Evolutionary conservation across 805 yeast species (phyloP).

Genomic region (Nakazawaea wickerhamii): DNA sequence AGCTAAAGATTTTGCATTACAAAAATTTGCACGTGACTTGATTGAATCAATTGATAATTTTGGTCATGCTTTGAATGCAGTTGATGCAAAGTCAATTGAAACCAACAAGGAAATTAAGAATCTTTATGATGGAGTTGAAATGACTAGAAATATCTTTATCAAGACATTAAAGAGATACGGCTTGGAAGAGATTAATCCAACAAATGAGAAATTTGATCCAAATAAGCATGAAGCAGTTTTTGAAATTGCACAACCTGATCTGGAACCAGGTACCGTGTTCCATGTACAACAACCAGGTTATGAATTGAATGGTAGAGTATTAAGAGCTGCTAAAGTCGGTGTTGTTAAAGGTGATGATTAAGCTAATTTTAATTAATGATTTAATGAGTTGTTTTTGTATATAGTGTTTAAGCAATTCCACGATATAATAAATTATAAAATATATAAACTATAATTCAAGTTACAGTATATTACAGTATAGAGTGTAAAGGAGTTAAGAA

Average conservation of each 20-base stretch:
- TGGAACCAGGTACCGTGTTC: constrained; percentile 89
- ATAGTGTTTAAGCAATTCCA: no score
- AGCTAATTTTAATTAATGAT: neutral
- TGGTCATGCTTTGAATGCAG: constrained; percentile 75
- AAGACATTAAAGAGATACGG: constrained; percentile 82
- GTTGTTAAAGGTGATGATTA: constrained; percentile 59
- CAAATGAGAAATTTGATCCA: constrained; percentile 85
- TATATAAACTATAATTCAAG: no score
- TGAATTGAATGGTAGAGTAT: constrained; percentile 77
- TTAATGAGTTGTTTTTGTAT: neutral
- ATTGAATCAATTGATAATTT: constrained; percentile 88
- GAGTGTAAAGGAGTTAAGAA: no score
- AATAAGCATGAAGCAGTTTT: constrained; percentile 90
- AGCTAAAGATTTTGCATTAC: constrained; percentile 86
- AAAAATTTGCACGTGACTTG: constrained; percentile 86
- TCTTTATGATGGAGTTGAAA: constrained; percentile 80
- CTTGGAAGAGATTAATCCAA: constrained; percentile 70
- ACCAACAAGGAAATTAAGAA: constrained; percentile 62
- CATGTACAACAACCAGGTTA: constrained; percentile 90
- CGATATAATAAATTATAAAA: no score
- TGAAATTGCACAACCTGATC: constrained; percentile 79
- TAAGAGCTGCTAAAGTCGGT: constrained; percentile 96
- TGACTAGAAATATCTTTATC: constrained; percentile 84
- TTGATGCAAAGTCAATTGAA: constrained; percentile 54
- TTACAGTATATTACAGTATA: no score